Evolutionary conservation across 2,329 filamentous ascomycete genomes (phyloP), one percentile per base, ranked within the genome.

Genomic region (Pestalotiopsis sp.): DNA sequence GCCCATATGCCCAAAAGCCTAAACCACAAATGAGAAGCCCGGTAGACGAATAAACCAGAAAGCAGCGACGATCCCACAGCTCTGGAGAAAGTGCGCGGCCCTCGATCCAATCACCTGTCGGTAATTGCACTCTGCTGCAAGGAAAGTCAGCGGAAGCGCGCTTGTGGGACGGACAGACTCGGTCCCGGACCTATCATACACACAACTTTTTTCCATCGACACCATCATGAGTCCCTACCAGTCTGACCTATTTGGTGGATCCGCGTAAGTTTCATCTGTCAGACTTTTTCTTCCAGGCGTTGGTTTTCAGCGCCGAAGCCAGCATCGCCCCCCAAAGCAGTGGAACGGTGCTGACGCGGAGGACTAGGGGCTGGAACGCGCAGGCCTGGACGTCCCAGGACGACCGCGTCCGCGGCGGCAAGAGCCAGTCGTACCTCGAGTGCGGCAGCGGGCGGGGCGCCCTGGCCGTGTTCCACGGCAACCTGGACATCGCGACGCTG

Each of bases 321-420:
- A 17, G 45, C 45, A 52, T 52, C 5, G 45, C 45, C 45, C 45
- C 45, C 45, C 7, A 17, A 3, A n/a, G 45, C 23, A 59, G 4
- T 31, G 2, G 14, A 13, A n/a, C 23, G 23, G 25, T 27, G 23
- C n/a, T 23, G 2, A 27, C 17, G 23, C 6, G 12, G 5, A 12
- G 23, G 23, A 27, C 59, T 6, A 63, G 88, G 69, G 82, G 83
- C 25, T 93, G 91, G 91, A 79, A 83, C 25, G 76, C 83, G 1
- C 77, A 81, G 64, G 85, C 88, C 71, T 95, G 92, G 92, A 90
- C 87, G 7, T 83, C 88, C 14, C 90, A 88, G 66, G 92, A 95
- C 78, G 93, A 95, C 79, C 85, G 90, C 38, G 92, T 95, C n/a
- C 89, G 93, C 59, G 92, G 92, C 69, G 93, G 93, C 64, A 86